Percentiles rank a stretch among this genome's conserved stretches.
These are phyloP conservation scores for Pseudocercospora ulei DNA, from an alignment of 2,329 filamentous ascomycete species.

Conservation along the genomic window DNA sequence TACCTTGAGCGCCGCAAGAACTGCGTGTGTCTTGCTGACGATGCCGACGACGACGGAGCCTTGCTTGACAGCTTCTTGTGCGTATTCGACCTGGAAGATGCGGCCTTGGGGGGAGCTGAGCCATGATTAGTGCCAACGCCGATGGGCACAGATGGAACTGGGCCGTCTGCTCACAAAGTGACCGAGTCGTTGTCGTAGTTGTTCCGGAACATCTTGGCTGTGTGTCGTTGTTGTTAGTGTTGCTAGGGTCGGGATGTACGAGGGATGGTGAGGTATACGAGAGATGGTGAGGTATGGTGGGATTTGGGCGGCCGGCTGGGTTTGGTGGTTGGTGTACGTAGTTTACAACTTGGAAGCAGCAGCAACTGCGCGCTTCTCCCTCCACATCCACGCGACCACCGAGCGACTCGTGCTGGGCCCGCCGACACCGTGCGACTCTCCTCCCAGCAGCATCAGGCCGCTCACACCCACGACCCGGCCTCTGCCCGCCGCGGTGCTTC, in stretches of 20 bases:
- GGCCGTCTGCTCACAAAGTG: conserved; percentile 90
- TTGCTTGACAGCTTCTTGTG: conserved; percentile 96
- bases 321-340: no score
- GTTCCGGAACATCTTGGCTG: conserved; percentile 76
- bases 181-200: conserved; percentile 99
- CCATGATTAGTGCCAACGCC: conserved; percentile 7
- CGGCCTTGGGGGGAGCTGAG: conserved; percentile 90
- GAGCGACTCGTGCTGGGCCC: no score
- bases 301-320: no score
- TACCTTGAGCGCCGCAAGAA: conserved; percentile 94
- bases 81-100: conserved; percentile 99
- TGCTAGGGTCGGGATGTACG: no score
- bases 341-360: no score
- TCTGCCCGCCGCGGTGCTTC: conserved; percentile 5
- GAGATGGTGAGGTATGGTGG: no score
- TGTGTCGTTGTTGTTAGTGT: neutral
- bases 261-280: no score
- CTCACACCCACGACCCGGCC: no score
- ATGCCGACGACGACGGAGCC: conserved; percentile 95
- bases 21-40: conserved; percentile 94
- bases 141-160: conserved; percentile 9
- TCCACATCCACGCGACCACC: no score
- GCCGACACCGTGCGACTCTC: no score
- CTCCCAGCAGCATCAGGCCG: no score
- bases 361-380: no score